These are phyloP conservation scores for Cyathus pygmaeus DNA, from an alignment of 1,284 basidiomycete species.

Conservation along the genomic window DNA sequence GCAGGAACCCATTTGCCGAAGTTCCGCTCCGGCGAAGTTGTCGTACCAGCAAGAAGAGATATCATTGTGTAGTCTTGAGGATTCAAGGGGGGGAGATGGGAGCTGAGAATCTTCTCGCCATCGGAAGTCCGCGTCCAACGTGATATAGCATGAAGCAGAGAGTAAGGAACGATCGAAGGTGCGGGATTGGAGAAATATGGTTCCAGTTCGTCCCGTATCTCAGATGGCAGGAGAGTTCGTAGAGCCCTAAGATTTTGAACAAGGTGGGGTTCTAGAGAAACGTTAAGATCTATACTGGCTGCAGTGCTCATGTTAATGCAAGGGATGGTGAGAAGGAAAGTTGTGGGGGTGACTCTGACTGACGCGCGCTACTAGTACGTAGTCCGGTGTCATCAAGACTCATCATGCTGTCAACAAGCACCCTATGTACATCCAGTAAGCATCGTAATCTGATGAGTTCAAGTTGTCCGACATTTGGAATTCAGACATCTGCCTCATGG, in stretches of 20 bases:
- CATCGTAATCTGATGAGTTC: not conserved
- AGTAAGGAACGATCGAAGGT: conserved; percentile 65
- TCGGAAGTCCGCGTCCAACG: conserved; percentile 69
- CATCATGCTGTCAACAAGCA: no score
- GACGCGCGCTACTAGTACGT: not conserved
- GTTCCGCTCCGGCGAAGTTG: conserved; percentile 75
- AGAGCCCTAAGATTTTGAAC: conserved; percentile 58
- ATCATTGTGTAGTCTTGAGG: conserved; percentile 71
- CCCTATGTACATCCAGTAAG: no score
- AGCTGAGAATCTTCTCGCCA: conserved; percentile 55
- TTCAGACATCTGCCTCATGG: not conserved
- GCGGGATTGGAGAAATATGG: conserved; percentile 42
- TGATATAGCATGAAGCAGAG: conserved; percentile 66
- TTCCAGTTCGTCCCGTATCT: conserved; percentile 54
- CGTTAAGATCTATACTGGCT: conserved; percentile 50
- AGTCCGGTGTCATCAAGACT: no score
- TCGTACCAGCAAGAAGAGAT: conserved; percentile 78
- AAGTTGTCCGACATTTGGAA: not conserved
- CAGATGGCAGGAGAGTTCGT: conserved; percentile 53
- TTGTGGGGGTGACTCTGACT: not conserved
- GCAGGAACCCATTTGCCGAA: conserved; percentile 62
- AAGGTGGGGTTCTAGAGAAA: conserved; percentile 78
- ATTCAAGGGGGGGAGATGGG: conserved; percentile 57
- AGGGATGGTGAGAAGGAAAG: not conserved
- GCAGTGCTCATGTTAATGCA: conserved; percentile 13